Evolutionary conservation across 768 basidiomycete genomes (phyloP).

Genomic region (Lactarius trivialis): DNA sequence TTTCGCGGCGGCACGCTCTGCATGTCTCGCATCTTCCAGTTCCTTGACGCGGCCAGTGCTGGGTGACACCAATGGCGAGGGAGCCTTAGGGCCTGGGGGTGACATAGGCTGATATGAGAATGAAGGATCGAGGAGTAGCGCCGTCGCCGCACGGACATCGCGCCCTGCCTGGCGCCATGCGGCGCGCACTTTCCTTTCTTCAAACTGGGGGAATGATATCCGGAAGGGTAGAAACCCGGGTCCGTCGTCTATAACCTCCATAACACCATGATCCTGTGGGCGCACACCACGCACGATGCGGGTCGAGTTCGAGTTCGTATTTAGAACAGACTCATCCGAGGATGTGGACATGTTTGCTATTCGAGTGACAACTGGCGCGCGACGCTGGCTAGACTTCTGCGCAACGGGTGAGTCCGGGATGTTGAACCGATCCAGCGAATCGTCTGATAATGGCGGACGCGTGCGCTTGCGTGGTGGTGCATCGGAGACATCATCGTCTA

Average conservation of each 20-base stretch:
- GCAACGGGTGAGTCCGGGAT: constrained; percentile 54
- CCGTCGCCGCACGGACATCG: constrained; percentile 55
- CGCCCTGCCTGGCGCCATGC: constrained; percentile 62
- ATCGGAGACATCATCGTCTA: constrained; percentile 34
- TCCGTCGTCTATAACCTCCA: constrained; percentile 26
- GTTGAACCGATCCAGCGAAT: constrained; percentile 35
- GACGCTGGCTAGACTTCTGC: constrained; percentile 45
- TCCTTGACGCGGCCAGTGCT: constrained; percentile 59
- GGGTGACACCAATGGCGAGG: constrained; percentile 28
- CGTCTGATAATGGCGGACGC: constrained; percentile 37
- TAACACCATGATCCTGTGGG: constrained; percentile 9
- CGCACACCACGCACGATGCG: constrained; percentile 28
- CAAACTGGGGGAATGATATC: constrained; percentile 51
- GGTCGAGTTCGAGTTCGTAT: constrained; percentile 29
- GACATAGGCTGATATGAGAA: constrained; percentile 34
- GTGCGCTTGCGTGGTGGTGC: constrained; percentile 73
- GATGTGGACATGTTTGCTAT: constrained; percentile 42
- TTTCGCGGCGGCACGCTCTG: constrained; percentile 53
- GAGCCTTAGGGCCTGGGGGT: not conserved
- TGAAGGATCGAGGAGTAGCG: constrained; percentile 46
- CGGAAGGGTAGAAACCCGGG: constrained; percentile 49
- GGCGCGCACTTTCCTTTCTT: constrained; percentile 41
- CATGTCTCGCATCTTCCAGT: constrained; percentile 66
- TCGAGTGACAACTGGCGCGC: constrained; percentile 34
- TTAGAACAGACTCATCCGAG: constrained; percentile 61